Percentiles rank a stretch among this genome's conserved stretches.
phyloP scores from a whole-genome alignment of 495 filamentous ascomycete genomes.

The Hypoxylon cercidicola region DNA sequence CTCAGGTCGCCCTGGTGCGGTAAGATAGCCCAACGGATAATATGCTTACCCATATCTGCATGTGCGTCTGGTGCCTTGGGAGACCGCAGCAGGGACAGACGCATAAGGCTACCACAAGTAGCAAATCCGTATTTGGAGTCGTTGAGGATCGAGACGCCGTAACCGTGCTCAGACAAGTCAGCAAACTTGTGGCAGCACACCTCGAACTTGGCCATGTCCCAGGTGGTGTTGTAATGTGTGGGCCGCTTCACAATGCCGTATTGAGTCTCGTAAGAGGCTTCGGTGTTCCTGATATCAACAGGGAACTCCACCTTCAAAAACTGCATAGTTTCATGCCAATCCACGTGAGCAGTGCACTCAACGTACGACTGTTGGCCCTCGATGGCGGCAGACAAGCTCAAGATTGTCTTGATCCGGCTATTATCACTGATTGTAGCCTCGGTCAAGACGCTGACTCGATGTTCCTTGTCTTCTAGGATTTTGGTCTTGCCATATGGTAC shows the following conservation, averaged over 20 bases:
- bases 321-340: constrained; percentile 95
- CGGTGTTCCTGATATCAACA: constrained; percentile 88
- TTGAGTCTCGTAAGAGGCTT: constrained; percentile 95
- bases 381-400: constrained; percentile 77
- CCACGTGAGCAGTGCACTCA: constrained; percentile 82
- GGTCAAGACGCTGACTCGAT: constrained; percentile 81
- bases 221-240: constrained; percentile 95
- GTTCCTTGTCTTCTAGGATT: constrained; percentile 75
- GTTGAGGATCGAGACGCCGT: constrained; percentile 94
- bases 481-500: constrained; percentile 71
- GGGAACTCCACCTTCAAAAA: constrained; percentile 99
- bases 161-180: constrained; percentile 91
- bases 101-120: constrained; percentile 89
- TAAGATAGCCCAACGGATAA: constrained; percentile 89
- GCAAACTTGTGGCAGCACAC: constrained; percentile 98
- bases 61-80: constrained; percentile 97
- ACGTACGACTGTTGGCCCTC: constrained; percentile 74
- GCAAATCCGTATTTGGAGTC: constrained; percentile 98
- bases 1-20: constrained; percentile 81
- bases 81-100: constrained; percentile 85
- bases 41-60: constrained; percentile 94
- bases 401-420: constrained; percentile 86
- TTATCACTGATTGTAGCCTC: constrained; percentile 86
- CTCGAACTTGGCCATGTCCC: constrained; percentile 99
- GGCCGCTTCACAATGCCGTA: constrained; percentile 88